Evolutionary conservation across 2,329 filamentous ascomycete genomes (phyloP).

Genomic region (Neobulgaria alba): DNA sequence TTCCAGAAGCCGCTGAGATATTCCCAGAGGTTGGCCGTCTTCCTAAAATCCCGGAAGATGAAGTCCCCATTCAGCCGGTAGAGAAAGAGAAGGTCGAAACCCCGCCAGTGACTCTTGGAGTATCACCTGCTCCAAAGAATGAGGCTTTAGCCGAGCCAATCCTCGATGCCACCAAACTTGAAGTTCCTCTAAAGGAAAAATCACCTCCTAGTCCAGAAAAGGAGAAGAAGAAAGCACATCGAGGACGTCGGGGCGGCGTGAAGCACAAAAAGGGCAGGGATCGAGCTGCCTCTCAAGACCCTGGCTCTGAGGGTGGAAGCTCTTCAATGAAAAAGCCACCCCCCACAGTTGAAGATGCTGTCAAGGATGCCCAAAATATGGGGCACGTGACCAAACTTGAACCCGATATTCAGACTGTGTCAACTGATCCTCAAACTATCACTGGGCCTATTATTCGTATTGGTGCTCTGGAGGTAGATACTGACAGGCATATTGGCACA

Average conservation of each 20-base stretch:
- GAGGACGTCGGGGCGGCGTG: conserved; percentile 63
- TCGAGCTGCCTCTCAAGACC: conserved; percentile 37
- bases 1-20: conserved; percentile 6
- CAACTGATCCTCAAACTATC: conserved; percentile 50
- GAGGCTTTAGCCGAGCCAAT: conserved; percentile 1
- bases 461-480: conserved; percentile 56
- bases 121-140: not conserved
- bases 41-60: conserved; percentile 6
- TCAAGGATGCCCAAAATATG: conserved; percentile 50
- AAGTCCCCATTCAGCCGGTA: conserved; percentile 6
- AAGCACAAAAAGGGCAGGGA: conserved; percentile 48
- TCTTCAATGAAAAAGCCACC: not conserved
- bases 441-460: conserved; percentile 52
- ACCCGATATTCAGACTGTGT: conserved; percentile 51
- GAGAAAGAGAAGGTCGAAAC: conserved; percentile 4
- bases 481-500: conserved; percentile 56
- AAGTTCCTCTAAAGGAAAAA: conserved; percentile 19
- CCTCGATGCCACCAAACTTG: not conserved
- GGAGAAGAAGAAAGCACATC: conserved; percentile 51
- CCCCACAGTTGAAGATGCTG: conserved; percentile 41
- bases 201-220: conserved; percentile 34
- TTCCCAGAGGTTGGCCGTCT: conserved; percentile 2
- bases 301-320: conserved; percentile 32
- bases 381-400: conserved; percentile 46
- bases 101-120: not conserved